Evolutionary conservation across 2,329 filamentous ascomycete genomes (phyloP).

Genomic region (Apiospora hydei): DNA sequence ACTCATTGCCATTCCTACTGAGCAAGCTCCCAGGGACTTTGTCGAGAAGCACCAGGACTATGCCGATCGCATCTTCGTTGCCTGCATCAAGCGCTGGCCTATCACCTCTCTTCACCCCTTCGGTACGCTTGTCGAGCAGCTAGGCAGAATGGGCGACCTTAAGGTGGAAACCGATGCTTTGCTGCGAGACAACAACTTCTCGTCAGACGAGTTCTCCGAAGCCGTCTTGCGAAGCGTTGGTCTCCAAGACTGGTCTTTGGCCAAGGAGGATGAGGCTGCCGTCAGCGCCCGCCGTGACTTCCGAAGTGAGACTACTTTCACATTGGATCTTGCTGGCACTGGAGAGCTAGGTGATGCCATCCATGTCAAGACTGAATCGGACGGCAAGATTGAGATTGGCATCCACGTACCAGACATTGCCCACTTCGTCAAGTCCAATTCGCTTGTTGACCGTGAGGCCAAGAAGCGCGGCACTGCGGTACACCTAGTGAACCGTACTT

Average conservation of each 20-base stretch:
- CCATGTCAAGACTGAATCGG: constrained; percentile 83
- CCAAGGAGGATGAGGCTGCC: constrained; percentile 79
- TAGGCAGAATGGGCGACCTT: constrained; percentile 95
- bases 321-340: constrained; percentile 87
- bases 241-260: constrained; percentile 88
- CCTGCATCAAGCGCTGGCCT: constrained; percentile 99
- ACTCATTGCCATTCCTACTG: constrained; percentile 96
- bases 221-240: constrained; percentile 93
- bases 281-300: constrained; percentile 85
- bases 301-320: constrained; percentile 87
- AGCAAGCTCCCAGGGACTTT: constrained; percentile 96
- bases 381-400: constrained; percentile 91
- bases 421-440: constrained; percentile 96
- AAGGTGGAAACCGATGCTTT: constrained; percentile 98
- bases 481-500: constrained; percentile 86
- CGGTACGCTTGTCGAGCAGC: constrained; percentile 94
- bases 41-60: constrained; percentile 99
- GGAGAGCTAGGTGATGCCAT: constrained; percentile 91
- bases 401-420: constrained; percentile 94
- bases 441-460: constrained; percentile 93
- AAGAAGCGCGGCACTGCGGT: constrained; percentile 98
- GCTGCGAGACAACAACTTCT: constrained; percentile 98
- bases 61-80: constrained; percentile 96
- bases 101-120: constrained; percentile 99
- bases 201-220: constrained; percentile 96